These are phyloP conservation scores for Vitis labrusca DNA, from an alignment of 164 flowering plant genomes.

Conservation along the genomic window DNA sequence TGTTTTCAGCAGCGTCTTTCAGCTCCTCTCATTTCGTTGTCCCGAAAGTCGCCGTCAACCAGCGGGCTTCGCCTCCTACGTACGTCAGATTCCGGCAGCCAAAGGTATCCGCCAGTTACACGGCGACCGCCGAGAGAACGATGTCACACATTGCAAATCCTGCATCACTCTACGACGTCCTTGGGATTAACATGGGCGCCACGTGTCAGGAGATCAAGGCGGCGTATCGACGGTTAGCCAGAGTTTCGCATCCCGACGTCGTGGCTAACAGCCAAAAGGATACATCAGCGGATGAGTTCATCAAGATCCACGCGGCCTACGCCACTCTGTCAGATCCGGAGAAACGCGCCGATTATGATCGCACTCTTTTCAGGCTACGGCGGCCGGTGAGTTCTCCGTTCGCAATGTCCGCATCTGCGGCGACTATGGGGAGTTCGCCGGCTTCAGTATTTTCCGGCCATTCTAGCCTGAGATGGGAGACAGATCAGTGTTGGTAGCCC, in stretches of 20 bases:
- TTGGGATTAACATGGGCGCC: constrained; percentile 58
- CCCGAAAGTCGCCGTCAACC: neutral
- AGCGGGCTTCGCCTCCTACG: neutral
- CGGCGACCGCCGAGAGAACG: constrained; percentile 25
- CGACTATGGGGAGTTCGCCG: neutral
- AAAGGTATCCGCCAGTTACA: constrained; percentile 22
- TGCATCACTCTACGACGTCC: constrained; percentile 65
- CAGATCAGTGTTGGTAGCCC: constrained; percentile 39
- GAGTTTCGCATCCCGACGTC: constrained; percentile 70
- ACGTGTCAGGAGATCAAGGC: constrained; percentile 61
- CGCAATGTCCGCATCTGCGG: constrained; percentile 1
- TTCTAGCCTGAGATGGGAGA: constrained; percentile 25
- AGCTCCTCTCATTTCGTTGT: constrained; percentile 4
- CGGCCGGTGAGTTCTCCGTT: constrained; percentile 4
- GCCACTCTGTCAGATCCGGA: constrained; percentile 37
- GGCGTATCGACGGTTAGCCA: constrained; percentile 62
- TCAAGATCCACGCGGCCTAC: constrained; percentile 37
- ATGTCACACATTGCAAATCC: constrained; percentile 8
- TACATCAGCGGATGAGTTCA: constrained; percentile 21
- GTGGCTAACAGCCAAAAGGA: constrained; percentile 13
- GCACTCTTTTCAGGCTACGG: constrained; percentile 5
- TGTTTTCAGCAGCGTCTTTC: neutral
- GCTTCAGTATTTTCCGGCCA: neutral
- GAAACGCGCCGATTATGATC: constrained; percentile 39
- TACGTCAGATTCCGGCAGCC: constrained; percentile 13